A percentile compares a stretch with the other conserved stretches of the same genome.
phyloP scores from a whole-genome alignment of 257 asterid species.

The Nyctanthes arbortristis region DNA sequence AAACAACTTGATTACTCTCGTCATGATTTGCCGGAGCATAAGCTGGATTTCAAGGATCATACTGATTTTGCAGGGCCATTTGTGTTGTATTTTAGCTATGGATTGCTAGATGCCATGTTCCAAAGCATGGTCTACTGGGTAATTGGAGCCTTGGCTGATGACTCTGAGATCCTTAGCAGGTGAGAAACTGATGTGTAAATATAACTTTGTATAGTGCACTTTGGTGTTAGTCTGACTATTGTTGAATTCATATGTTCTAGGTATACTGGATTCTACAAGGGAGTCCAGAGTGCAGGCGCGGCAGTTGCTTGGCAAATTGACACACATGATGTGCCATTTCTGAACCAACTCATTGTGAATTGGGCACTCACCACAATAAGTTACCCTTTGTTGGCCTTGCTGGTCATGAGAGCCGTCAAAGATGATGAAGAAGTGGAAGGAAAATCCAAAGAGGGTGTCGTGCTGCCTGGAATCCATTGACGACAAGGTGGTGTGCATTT shows the following conservation, averaged over 20 bases:
- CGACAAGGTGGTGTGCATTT: neutral
- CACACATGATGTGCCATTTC: constrained; percentile 43
- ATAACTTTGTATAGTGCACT: neutral
- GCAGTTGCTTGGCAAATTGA: constrained; percentile 76
- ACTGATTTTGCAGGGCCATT: constrained; percentile 76
- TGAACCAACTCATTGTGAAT: constrained; percentile 46
- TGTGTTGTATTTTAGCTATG: constrained; percentile 77
- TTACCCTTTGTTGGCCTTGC: constrained; percentile 52
- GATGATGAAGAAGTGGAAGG: constrained; percentile 42
- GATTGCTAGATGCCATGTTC: constrained; percentile 91
- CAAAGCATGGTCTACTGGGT: constrained; percentile 96
- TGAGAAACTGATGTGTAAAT: neutral
- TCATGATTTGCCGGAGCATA: constrained; percentile 27
- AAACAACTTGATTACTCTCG: constrained; percentile 52
- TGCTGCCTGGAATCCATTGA: constrained; percentile 42
- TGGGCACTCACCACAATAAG: constrained; percentile 61
- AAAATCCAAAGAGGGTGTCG: constrained; percentile 22
- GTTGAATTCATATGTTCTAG: constrained; percentile 24
- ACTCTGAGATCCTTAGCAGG: constrained; percentile 93
- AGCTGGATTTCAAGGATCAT: constrained; percentile 79
- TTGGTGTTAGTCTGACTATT: neutral
- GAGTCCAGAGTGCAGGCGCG: constrained; percentile 76
- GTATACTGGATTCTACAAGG: constrained; percentile 62
- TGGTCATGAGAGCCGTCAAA: constrained; percentile 53
- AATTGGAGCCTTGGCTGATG: constrained; percentile 87